Evolutionary conservation across 2,329 filamentous ascomycete species (phyloP).

Genomic region (Trichoderma atrobrunneum): DNA sequence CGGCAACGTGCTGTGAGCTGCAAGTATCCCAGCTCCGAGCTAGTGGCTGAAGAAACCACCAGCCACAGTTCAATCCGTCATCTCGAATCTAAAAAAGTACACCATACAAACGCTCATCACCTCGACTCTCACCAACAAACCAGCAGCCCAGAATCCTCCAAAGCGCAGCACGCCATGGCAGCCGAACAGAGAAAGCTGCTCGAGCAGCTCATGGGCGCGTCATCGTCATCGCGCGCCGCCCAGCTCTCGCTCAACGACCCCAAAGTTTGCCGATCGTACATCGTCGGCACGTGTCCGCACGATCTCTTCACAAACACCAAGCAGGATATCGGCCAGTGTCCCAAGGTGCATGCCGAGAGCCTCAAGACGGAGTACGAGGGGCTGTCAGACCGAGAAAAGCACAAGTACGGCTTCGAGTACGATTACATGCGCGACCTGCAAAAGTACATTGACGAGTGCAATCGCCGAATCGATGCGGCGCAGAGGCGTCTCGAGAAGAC

Average conservation of each 20-base stretch:
- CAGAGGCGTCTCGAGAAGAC: conserved; percentile 94
- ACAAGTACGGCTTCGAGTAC: conserved; percentile 85
- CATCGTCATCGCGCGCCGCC: conserved; percentile 68
- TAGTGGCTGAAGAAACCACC: background rate
- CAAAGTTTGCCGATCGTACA: conserved; percentile 92
- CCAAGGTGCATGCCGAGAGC: conserved; percentile 82
- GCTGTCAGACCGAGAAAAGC: conserved; percentile 67
- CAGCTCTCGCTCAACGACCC: conserved; percentile 86
- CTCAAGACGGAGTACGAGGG: conserved; percentile 86
- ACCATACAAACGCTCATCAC: background rate
- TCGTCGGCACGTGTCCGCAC: conserved; percentile 92
- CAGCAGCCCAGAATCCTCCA: background rate
- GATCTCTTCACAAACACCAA: conserved; percentile 99
- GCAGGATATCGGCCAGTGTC: conserved; percentile 87
- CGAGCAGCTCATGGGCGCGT: conserved; percentile 88
- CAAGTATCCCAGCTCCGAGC: background rate
- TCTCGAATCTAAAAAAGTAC: conserved; percentile 9
- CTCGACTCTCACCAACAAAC: background rate
- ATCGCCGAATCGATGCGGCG: conserved; percentile 85
- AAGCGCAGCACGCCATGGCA: conserved; percentile 60
- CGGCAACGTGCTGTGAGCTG: background rate
- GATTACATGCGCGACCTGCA: conserved; percentile 96
- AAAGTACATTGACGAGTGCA: conserved; percentile 96
- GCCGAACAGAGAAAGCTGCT: conserved; percentile 98
- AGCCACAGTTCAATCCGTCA: conserved; percentile 17